Percentiles rank a stretch among this genome's conserved stretches.
These are phyloP conservation scores for Albugo candida DNA, from an alignment of 352 stramenopile genomes.

Conservation along the genomic window DNA sequence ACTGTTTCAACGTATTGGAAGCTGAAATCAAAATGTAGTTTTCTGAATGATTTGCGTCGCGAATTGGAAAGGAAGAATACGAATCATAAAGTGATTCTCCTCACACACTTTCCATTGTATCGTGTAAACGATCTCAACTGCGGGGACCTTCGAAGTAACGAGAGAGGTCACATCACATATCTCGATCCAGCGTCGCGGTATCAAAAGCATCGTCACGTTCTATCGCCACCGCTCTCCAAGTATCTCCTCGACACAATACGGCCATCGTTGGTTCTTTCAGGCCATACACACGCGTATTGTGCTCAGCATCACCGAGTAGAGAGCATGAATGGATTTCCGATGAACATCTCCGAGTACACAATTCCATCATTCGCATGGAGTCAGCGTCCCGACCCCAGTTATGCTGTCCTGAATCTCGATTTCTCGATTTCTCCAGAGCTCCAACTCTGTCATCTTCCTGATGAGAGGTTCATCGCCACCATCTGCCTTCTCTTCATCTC, in stretches of 20 bases:
- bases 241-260: constrained; percentile 25
- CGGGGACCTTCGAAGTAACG: constrained; percentile 19
- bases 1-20: background rate
- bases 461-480: no score
- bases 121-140: constrained; percentile 35
- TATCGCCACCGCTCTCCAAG: constrained; percentile 29
- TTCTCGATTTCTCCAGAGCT: no score
- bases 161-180: constrained; percentile 61
- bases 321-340: background rate
- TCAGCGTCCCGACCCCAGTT: constrained; percentile 58
- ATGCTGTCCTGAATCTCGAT: constrained; percentile 17
- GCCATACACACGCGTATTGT: constrained; percentile 60
- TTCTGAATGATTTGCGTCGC: background rate
- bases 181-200: constrained; percentile 48
- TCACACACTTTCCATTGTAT: constrained; percentile 43
- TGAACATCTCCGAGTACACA: constrained; percentile 28
- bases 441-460: no score
- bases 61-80: background rate
- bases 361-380: constrained; percentile 60
- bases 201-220: constrained; percentile 38
- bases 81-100: constrained; percentile 12
- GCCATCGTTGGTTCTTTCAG: constrained; percentile 38
- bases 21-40: background rate
- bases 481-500: no score
- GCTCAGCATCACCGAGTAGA: constrained; percentile 15